Evolutionary conservation across 108 stramenopile genomes (phyloP).

Genomic region (Conticribra weissflogii): DNA sequence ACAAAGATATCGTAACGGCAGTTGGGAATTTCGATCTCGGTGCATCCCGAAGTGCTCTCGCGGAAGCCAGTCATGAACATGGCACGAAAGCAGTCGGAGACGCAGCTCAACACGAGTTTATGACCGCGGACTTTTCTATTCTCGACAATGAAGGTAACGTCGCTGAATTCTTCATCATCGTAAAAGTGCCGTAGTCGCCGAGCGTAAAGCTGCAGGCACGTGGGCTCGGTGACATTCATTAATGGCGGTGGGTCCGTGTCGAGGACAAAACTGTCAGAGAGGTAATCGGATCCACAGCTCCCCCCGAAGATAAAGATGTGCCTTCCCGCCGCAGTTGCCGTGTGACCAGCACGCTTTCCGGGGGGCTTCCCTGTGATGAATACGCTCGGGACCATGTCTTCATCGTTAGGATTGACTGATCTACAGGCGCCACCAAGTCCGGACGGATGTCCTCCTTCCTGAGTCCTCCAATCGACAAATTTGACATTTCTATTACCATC

Average conservation of each 20-base stretch:
- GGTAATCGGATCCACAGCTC: conserved; percentile 71
- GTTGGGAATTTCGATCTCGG: conserved; percentile 86
- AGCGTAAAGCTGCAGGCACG: conserved; percentile 67
- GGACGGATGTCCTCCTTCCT: conserved; percentile 37
- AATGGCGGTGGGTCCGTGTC: conserved; percentile 88
- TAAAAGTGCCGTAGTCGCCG: conserved; percentile 76
- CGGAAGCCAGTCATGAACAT: conserved; percentile 92
- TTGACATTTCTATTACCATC: conserved; percentile 9
- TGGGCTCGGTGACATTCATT: conserved; percentile 65
- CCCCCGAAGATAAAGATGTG: conserved; percentile 88
- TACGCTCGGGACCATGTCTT: conserved; percentile 78
- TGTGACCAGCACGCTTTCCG: conserved; percentile 91
- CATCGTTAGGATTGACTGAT: conserved; percentile 87
- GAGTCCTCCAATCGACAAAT: conserved; percentile 69
- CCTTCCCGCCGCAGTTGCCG: conserved; percentile 88
- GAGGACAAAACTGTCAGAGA: conserved; percentile 87
- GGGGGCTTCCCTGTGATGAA: conserved; percentile 75
- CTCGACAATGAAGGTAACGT: conserved; percentile 92
- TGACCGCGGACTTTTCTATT: conserved; percentile 85
- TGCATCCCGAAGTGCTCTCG: conserved; percentile 58
- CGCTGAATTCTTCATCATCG: conserved; percentile 88
- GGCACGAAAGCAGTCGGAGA: conserved; percentile 89
- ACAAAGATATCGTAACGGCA: conserved; percentile 81
- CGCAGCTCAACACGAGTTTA: conserved; percentile 82
- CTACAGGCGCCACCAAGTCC: conserved; percentile 32